phyloP scores from a whole-genome alignment of 179 eudicot species.

The Gypsophila paniculata region DNA sequence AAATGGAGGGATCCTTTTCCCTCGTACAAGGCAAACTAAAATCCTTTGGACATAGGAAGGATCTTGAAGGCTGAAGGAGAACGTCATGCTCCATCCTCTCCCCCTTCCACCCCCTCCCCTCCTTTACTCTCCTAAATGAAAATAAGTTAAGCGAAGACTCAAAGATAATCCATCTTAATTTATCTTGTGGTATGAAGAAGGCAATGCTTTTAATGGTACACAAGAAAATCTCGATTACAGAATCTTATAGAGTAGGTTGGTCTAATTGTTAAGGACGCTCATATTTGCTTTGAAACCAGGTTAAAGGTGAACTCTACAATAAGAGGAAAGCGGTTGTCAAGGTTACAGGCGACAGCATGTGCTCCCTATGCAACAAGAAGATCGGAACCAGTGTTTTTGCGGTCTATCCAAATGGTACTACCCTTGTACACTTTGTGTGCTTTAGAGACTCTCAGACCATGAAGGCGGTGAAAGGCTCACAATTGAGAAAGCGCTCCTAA shows the following conservation, averaged over 20 bases:
- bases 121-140: no score
- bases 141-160: no score
- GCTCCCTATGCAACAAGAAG: constrained; percentile 92
- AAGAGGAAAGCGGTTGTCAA: constrained; percentile 74
- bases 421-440: constrained; percentile 93
- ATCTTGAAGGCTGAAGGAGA: no score
- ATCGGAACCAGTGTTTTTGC: constrained; percentile 96
- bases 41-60: background rate
- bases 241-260: background rate
- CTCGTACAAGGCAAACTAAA: no score
- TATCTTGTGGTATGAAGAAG: no score
- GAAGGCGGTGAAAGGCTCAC: constrained; percentile 78
- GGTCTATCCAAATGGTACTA: constrained; percentile 84
- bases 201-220: no score
- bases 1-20: no score
- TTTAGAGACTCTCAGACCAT: constrained; percentile 90
- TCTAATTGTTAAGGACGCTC: background rate
- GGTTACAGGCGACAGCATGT: constrained; percentile 75
- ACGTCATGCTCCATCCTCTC: no score
- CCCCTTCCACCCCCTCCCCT: no score
- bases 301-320: constrained; percentile 76
- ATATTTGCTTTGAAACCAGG: constrained; percentile 41
- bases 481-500: constrained; percentile 41
- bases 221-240: no score
- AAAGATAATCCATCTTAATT: no score